Base-by-base conservation (phyloP, 352 stramenopile species). In the Phytophthora citrophthora region DNA sequence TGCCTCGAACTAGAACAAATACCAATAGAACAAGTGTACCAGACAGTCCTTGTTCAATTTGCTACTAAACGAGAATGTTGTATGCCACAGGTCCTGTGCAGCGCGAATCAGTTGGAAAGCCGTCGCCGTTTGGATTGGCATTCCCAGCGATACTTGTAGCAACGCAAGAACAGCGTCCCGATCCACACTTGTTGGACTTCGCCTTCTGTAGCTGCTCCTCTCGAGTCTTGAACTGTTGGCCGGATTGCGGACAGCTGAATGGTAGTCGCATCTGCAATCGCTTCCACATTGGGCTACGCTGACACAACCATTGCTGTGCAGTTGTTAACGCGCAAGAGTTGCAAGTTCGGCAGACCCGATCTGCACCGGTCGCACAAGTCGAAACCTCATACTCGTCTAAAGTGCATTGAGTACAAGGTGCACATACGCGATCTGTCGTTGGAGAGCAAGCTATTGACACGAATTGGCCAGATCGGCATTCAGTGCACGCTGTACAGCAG, bases 141-240 rank as follows among this genome's bases (percentile, higher is more conserved):
- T 94, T 93, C 47, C 86, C 86, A 32, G 63, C 20, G 9, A 88
- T 74, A 12, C 76, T 64, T 36, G 74, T 89, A n/a, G 76, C 77
- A 29, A 75, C 73, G 61, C 86, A 94, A 12, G 83, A 90, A 41
- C 86, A 94, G 3, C 83, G 74, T 2, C 86, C 86, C 5, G 83
- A 84, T 29, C 83, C 86, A 54, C 86, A 94, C 8, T 53, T 64
- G 48, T 93, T 91, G 5, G 86, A 91, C 60, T 94, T 91, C 34
- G 65, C 76, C 8, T 62, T 64, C 67, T 91, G 83, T 23, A 94
- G 62, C 9, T 75, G 68, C 16, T 79, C 72, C 52, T 94, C 86
- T 18, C 83, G 64, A 10, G 83, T 88, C 51, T 89, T 76, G 54
- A 70, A 94, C 34, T 70, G 63, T 44, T 88, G 77, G 5, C 68